These are phyloP conservation scores for Penicillium nordicum DNA, from an alignment of 2,329 filamentous ascomycete genomes.

Conservation along the genomic window DNA sequence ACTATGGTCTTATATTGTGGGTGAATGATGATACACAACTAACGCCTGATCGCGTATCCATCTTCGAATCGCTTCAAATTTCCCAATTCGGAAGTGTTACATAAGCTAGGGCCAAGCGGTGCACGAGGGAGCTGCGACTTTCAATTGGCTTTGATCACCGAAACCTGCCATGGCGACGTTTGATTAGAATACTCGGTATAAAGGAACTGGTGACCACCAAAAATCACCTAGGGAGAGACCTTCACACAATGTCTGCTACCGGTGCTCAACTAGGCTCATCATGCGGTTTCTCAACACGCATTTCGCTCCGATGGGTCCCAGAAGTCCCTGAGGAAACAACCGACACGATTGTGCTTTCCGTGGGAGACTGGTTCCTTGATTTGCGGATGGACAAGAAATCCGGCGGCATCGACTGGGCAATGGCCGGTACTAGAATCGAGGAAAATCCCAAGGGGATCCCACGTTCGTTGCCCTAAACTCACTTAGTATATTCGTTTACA, in stretches of 20 bases:
- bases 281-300: slow-evolving; percentile 15
- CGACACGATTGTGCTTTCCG: slow-evolving; percentile 15
- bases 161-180: too few relatives aligned
- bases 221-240: too few relatives aligned
- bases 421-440: slow-evolving; percentile 16
- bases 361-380: slow-evolving; percentile 17
- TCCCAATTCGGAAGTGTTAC: too few relatives aligned
- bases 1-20: too few relatives aligned
- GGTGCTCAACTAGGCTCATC: slow-evolving; percentile 12
- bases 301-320: slow-evolving; percentile 19
- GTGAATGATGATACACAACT: too few relatives aligned
- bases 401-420: slow-evolving; percentile 18
- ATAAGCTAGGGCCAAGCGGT: too few relatives aligned
- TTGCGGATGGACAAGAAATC: slow-evolving; percentile 18
- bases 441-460: slow-evolving; percentile 14
- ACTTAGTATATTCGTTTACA: not conserved
- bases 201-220: too few relatives aligned
- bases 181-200: too few relatives aligned
- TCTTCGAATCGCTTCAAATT: too few relatives aligned
- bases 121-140: too few relatives aligned
- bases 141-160: too few relatives aligned
- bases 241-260: slow-evolving; percentile 9
- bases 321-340: slow-evolving; percentile 15
- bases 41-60: too few relatives aligned
- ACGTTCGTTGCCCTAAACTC: not conserved